phyloP scores from a whole-genome alignment of 257 asterid species.

The Misopates orontium region DNA sequence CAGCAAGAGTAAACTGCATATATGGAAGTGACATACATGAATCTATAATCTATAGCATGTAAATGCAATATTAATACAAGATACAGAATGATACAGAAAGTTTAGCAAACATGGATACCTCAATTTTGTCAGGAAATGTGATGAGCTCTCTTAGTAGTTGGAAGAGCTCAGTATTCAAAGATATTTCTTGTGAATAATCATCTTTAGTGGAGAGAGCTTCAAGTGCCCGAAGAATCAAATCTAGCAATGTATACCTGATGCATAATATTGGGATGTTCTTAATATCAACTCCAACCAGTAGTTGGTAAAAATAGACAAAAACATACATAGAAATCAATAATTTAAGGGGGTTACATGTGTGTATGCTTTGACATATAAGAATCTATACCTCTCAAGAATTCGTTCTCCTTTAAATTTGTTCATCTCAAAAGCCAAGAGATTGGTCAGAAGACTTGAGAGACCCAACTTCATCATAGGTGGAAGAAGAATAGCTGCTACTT shows the following conservation, averaged over 20 bases:
- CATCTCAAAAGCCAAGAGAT: slow-evolving; percentile 73
- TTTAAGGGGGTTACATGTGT: not conserved
- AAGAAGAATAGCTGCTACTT: slow-evolving; percentile 54
- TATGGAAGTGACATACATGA: slow-evolving; percentile 8
- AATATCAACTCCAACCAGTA: slow-evolving; percentile 21
- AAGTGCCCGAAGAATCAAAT: slow-evolving; percentile 70
- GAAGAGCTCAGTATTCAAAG: slow-evolving; percentile 54
- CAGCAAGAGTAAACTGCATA: not conserved
- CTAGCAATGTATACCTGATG: slow-evolving; percentile 67
- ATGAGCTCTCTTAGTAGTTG: slow-evolving; percentile 58
- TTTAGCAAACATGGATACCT: slow-evolving; percentile 49
- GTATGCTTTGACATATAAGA: not conserved
- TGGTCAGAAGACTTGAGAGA: slow-evolving; percentile 63
- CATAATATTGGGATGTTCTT: slow-evolving; percentile 22
- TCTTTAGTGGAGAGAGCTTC: slow-evolving; percentile 77
- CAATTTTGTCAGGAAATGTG: slow-evolving; percentile 72
- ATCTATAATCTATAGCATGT: slow-evolving; percentile 1
- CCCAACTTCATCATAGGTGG: slow-evolving; percentile 63
- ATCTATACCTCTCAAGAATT: slow-evolving; percentile 64
- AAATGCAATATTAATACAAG: not conserved
- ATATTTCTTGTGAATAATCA: slow-evolving; percentile 57
- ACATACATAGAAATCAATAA: not conserved
- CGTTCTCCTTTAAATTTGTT: slow-evolving; percentile 63
- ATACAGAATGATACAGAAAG: slow-evolving; percentile 19
- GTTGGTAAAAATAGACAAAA: slow-evolving; percentile 2